phyloP scores from a whole-genome alignment of 208 protist genomes.

The Naegleria gruberi region DNA sequence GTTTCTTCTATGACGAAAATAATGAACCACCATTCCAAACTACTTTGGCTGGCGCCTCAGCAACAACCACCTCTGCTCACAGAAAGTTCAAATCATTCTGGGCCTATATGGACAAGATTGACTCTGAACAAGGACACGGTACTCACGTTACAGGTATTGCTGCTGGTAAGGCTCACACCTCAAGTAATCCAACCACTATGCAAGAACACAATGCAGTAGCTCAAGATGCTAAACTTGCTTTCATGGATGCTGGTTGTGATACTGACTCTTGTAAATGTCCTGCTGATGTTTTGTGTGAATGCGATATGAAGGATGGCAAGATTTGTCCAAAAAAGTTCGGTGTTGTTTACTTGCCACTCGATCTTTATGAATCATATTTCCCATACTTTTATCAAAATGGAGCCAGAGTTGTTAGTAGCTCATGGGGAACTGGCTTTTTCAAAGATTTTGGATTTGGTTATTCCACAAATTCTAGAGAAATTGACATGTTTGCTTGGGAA shows the following conservation, averaged over 20 bases:
- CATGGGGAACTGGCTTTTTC: constrained; percentile 60
- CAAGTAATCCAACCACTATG: neutral
- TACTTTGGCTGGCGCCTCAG: neutral
- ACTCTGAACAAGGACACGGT: neutral
- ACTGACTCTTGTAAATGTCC: neutral
- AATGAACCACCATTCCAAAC: constrained; percentile 47
- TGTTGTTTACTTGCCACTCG: constrained; percentile 8
- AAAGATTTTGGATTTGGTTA: constrained; percentile 10
- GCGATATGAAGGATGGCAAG: neutral
- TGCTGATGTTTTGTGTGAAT: neutral
- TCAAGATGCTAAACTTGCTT: neutral
- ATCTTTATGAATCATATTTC: neutral
- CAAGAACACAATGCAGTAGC: neutral
- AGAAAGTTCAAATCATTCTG: neutral
- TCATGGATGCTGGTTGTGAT: neutral
- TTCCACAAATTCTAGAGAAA: neutral
- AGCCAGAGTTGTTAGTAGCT: constrained; percentile 67
- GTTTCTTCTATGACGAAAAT: constrained; percentile 65
- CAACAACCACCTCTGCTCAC: neutral
- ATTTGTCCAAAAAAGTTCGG: neutral
- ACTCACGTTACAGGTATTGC: constrained; percentile 11
- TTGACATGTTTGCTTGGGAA: neutral
- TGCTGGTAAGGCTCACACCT: neutral
- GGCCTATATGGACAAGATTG: neutral
- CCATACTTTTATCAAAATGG: constrained; percentile 30